Base-by-base conservation (phyloP, 768 basidiomycete species). In the Calocera viscosa region DNA sequence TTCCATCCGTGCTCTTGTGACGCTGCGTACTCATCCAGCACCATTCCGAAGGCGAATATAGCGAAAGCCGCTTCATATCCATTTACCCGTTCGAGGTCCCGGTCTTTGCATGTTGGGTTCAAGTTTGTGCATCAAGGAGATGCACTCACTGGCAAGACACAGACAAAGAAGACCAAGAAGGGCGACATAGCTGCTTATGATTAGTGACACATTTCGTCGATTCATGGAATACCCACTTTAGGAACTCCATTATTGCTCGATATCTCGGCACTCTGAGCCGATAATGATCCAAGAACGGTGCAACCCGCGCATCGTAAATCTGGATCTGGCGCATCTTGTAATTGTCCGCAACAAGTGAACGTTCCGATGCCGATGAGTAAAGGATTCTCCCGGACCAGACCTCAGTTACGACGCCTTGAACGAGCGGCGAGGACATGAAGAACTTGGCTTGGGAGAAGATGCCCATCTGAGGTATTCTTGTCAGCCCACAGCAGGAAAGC, bases 1-100 rank as follows among this genome's bases (percentile, higher is more conserved):
- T 83, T 82, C 90, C 89, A 93, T 28, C 93, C 91, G 72, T 94
- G 86, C 74, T 94, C 91, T 64, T 84, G 90, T 0, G 88, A 84
- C 2, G 90, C 84, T 0, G 92, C 91, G 74, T 94, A 94, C 75
- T 95, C 93, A 68, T 90, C 89, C 40, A 96, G 75, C 2, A 86
- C 78, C 70, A 95, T 93, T 1, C 91, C 91, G 2, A 80, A 76
- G 0, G 86, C 87, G 70, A 91, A 87, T 14, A 93, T 71, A 63
- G 91, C 82, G 73, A 94, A 94, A 11, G 85, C 76, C 22, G 79
- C 73, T 73, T 96, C 94, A 79, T 86, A 88, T 7, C 75, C 70
- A 30, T 83, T 84, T 63, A 88, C 69, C 11, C 75, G 71, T 0
- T 80, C 72, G 24, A 80, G 73, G 70, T 89, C 80, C 68, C 84